phyloP scores from a whole-genome alignment of 2,329 filamentous ascomycete species.

The Monilinia polystroma region DNA sequence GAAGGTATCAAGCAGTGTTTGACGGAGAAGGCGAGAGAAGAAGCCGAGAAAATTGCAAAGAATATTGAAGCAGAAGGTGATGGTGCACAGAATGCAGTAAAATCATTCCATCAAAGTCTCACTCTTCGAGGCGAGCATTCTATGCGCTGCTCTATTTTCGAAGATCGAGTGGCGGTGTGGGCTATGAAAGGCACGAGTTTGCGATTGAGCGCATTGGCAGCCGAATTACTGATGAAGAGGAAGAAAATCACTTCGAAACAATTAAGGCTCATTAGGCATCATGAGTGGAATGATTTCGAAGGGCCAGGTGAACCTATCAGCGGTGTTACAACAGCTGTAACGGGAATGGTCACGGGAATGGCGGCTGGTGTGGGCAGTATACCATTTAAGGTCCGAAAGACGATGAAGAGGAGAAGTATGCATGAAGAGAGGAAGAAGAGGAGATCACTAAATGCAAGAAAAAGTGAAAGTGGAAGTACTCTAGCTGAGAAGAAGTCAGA shows the following conservation, averaged over 20 bases:
- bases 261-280: constrained; percentile 62
- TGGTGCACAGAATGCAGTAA: constrained; percentile 67
- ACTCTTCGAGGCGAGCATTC: constrained; percentile 50
- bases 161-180: constrained; percentile 65
- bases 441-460: constrained; percentile 29
- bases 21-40: constrained; percentile 57
- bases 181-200: constrained; percentile 59
- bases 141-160: constrained; percentile 66
- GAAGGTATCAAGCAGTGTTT: constrained; percentile 70
- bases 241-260: constrained; percentile 63
- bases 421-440: constrained; percentile 45
- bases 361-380: constrained; percentile 64
- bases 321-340: constrained; percentile 60
- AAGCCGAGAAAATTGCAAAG: constrained; percentile 58
- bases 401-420: constrained; percentile 53
- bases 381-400: constrained; percentile 60
- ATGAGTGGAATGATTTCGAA: constrained; percentile 75
- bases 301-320: constrained; percentile 72
- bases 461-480: constrained; percentile 21
- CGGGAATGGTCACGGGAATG: constrained; percentile 57
- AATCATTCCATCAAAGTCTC: constrained; percentile 62
- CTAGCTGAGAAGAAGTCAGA: constrained; percentile 12
- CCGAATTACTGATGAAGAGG: constrained; percentile 60
- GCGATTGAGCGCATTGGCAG: constrained; percentile 61
- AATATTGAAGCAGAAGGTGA: constrained; percentile 63